A percentile compares a stretch with the other conserved stretches of the same genome.
These are phyloP conservation scores for Hirschfeldia incana DNA, from an alignment of 345 rosid species.

Conservation along the genomic window DNA sequence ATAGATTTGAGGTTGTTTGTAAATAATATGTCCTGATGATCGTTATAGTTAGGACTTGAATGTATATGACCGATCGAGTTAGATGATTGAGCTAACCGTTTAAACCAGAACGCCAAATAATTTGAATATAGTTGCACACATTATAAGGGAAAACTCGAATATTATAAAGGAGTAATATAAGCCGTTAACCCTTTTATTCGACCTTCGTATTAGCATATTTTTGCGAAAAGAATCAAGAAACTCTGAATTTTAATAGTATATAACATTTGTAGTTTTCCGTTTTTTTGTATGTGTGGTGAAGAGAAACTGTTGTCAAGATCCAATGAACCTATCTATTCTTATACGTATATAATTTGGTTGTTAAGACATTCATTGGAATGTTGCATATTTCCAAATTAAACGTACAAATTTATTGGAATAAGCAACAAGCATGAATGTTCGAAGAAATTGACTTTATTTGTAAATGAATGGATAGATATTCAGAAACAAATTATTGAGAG, in stretches of 20 bases:
- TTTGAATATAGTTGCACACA: not conserved
- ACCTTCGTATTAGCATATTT: slow-evolving; percentile 17
- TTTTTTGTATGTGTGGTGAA: slow-evolving; percentile 16
- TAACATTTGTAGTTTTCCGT: slow-evolving; percentile 17
- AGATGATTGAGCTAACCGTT: slow-evolving; percentile 2
- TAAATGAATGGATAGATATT: not conserved
- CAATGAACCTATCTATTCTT: slow-evolving; percentile 33
- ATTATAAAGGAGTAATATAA: slow-evolving; percentile 8
- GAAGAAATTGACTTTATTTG: slow-evolving; percentile 4
- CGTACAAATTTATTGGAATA: slow-evolving; percentile 33
- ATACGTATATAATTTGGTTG: slow-evolving; percentile 22
- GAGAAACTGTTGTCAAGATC: slow-evolving; percentile 30
- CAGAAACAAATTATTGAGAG: not conserved
- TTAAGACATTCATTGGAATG: slow-evolving; percentile 33
- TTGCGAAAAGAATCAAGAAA: slow-evolving; percentile 6
- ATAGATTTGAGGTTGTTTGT: not conserved
- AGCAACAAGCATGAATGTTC: slow-evolving; percentile 34
- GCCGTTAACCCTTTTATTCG: slow-evolving; percentile 9
- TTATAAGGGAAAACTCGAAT: not conserved
- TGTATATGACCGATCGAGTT: not conserved
- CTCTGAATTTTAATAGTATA: not conserved
- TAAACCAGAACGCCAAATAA: not conserved
- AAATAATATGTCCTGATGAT: not conserved
- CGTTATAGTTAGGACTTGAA: not conserved
- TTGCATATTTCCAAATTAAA: slow-evolving; percentile 36